Evolutionary conservation across 495 filamentous ascomycete species (phyloP), one percentile per base, ranked within the genome.

Genomic region (Parachaetomium inaequale): DNA sequence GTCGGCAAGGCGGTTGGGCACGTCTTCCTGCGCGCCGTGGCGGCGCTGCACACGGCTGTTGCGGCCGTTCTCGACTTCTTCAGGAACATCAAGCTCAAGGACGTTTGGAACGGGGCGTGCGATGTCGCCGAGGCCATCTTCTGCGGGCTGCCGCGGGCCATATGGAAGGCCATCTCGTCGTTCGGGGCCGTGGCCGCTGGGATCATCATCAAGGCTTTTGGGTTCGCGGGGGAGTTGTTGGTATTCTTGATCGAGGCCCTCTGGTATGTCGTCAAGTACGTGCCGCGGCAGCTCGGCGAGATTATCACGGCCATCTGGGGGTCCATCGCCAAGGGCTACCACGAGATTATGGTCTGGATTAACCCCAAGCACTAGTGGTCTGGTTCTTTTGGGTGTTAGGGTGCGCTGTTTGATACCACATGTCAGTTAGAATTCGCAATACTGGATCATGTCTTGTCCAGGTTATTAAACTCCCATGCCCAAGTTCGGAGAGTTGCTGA

Each of bases 301-400:
- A 73, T 80, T 0, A 6, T 77, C 12, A 28, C 51, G 12, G 68
- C 59, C 11, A 63, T 75, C 19, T 73, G 70, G 29, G 56, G 59
- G 2, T 72, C 70, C n/a, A 58, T 76, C 2, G 69, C 58, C 7
- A 74, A 72, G 43, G 78, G 68, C 7, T 70, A 67, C 19, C 63
- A 75, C 29, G 78, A 80, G 66, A 63, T 79, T 0, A 36, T 72
- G 61, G 75, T 77, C 4, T 77, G 66, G 69, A 61, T 80, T 36
- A 73, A 78, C 36, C 78, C 78, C 11, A 78, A 79, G 69, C 64
- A 68, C 49, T 72, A 51, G 29, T 54, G 14, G 7, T 15, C 2
- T 17, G 29, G 6, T 32, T 59, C 50, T 15, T 43, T 8, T 43
- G 40, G 40, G n/a, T 38, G 8, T 36, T 6, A 25, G 1, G 12